Evolutionary conservation across 2,329 filamentous ascomycete species (phyloP).

Genomic region (Fusarium hostae): DNA sequence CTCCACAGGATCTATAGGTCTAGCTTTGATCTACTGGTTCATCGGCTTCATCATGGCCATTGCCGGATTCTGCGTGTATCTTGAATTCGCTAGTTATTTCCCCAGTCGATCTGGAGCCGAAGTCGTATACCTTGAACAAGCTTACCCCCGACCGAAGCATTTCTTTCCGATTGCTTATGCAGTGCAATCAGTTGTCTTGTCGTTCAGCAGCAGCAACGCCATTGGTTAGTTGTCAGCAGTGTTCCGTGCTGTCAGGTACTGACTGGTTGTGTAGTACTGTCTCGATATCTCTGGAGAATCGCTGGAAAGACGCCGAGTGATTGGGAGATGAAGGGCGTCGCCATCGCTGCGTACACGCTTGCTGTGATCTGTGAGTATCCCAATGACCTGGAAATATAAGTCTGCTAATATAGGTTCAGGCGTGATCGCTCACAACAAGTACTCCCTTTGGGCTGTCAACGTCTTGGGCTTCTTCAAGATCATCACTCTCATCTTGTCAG

Average conservation of each 20-base stretch:
- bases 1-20: slow-evolving; percentile 69
- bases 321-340: slow-evolving; percentile 75
- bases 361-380: too few species aligned
- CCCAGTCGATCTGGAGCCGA: slow-evolving; percentile 73
- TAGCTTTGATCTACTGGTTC: slow-evolving; percentile 72
- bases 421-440: slow-evolving; percentile 67
- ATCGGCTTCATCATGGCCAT: slow-evolving; percentile 69
- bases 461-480: slow-evolving; percentile 69
- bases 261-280: slow-evolving; percentile 57
- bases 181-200: slow-evolving; percentile 70
- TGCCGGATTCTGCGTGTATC: slow-evolving; percentile 67
- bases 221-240: slow-evolving; percentile 48
- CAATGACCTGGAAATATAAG: too few species aligned
- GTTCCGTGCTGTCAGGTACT: fast-evolving
- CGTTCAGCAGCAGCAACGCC: slow-evolving; percentile 73
- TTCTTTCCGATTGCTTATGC: slow-evolving; percentile 74
- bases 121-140: slow-evolving; percentile 75
- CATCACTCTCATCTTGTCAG: slow-evolving; percentile 66
- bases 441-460: slow-evolving; percentile 66
- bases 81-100: slow-evolving; percentile 73
- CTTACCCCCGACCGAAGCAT: slow-evolving; percentile 71
- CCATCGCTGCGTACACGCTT: slow-evolving; percentile 70
- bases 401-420: slow-evolving; percentile 50
- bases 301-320: slow-evolving; percentile 59
- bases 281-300: slow-evolving; percentile 71